Conservation (phyloP, 73 alveolate genomes). For the Paramecium sonneborni region DNA sequence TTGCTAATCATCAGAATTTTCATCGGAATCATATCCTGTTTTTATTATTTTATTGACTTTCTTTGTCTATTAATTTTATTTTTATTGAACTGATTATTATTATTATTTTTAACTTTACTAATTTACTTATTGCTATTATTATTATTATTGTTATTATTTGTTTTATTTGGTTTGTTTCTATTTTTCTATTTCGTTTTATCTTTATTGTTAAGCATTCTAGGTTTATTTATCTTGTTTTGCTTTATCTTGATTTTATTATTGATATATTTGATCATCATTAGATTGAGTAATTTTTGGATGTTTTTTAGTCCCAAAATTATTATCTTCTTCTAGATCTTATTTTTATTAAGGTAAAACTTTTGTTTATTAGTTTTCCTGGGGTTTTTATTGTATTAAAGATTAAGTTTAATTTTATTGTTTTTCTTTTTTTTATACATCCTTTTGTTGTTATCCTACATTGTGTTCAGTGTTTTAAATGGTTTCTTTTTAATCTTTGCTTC, state of each 20-base stretch:
- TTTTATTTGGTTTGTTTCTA: background rate
- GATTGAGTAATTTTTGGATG: background rate
- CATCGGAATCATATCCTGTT: constrained; percentile 9
- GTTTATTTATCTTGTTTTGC: background rate
- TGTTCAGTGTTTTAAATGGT: background rate
- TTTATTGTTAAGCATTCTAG: background rate
- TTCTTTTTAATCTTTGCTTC: background rate
- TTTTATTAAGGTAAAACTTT: background rate
- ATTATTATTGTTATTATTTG: background rate
- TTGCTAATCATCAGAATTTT: background rate
- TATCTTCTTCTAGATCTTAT: background rate
- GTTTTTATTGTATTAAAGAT: background rate
- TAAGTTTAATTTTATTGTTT: background rate
- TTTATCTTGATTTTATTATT: background rate
- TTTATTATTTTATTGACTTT: background rate
- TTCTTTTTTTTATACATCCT: background rate
- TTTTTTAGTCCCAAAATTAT: background rate
- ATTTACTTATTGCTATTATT: background rate
- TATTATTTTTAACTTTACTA: background rate
- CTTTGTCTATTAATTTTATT: background rate
- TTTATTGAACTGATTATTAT: background rate
- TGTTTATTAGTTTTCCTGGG: background rate
- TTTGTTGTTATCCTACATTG: background rate
- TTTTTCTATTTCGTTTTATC: background rate
- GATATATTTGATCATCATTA: background rate